Evolutionary conservation across 2,329 filamentous ascomycete species (phyloP).

Genomic region (Colletotrichum sojae): DNA sequence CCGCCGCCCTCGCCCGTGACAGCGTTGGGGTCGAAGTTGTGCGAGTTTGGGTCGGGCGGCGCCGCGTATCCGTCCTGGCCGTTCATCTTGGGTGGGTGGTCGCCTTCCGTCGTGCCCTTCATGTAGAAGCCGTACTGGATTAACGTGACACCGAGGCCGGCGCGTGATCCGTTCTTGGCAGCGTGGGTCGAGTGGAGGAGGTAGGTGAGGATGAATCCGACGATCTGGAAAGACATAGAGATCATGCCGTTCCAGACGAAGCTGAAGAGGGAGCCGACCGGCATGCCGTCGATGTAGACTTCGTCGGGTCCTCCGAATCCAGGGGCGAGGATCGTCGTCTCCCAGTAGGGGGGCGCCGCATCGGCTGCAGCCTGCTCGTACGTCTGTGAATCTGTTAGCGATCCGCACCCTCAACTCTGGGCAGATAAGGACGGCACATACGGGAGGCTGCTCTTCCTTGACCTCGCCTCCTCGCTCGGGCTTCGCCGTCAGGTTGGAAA

Average conservation of each 20-base stretch:
- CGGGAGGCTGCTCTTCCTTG: slow-evolving; percentile 91
- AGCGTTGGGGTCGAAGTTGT: slow-evolving; percentile 85
- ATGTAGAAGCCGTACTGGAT: slow-evolving; percentile 98
- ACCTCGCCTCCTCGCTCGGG: slow-evolving; percentile 85
- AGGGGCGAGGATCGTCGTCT: slow-evolving; percentile 96
- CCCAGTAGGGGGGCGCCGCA: slow-evolving; percentile 97
- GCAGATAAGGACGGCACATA: slow-evolving; percentile 64
- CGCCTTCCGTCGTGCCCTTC: slow-evolving; percentile 66
- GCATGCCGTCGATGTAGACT: slow-evolving; percentile 96
- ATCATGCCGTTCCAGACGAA: slow-evolving; percentile 97
- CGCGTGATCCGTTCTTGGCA: slow-evolving; percentile 96
- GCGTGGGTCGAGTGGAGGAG: slow-evolving; percentile 98
- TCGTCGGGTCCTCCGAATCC: slow-evolving; percentile 92
- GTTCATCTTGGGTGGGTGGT: slow-evolving; percentile 59
- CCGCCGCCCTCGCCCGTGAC: slow-evolving; percentile 66
- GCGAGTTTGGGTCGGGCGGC: slow-evolving; percentile 89
- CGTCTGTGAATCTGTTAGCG: slow-evolving; percentile 72
- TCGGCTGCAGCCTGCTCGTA: slow-evolving; percentile 99
- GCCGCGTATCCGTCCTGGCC: slow-evolving; percentile 73
- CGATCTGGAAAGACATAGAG: slow-evolving; percentile 95
- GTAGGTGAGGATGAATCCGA: slow-evolving; percentile 98
- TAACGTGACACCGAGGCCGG: slow-evolving; percentile 93
- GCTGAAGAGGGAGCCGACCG: slow-evolving; percentile 88
- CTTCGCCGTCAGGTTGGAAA: slow-evolving; percentile 93
- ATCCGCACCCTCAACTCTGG: not conserved